phyloP scores from a whole-genome alignment of 768 basidiomycete species.

The Termitomyces sp. region DNA sequence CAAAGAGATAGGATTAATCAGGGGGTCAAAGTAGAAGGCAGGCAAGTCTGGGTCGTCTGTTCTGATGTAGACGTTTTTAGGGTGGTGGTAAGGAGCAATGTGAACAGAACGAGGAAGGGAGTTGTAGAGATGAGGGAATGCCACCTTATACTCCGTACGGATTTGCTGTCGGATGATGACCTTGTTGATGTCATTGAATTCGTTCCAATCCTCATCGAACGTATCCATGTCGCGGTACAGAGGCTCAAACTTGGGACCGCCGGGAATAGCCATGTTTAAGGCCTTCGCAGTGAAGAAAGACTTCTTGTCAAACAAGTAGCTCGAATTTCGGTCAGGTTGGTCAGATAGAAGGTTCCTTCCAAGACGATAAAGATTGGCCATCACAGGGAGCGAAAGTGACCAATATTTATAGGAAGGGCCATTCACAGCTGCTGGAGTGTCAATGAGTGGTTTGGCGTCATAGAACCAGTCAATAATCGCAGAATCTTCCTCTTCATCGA shows the following conservation, averaged over 20 bases:
- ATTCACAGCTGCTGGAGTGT: slow-evolving; percentile 86
- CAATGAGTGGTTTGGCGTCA: slow-evolving; percentile 90
- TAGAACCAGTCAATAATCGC: slow-evolving; percentile 99
- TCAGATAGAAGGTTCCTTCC: slow-evolving; percentile 93
- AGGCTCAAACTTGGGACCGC: slow-evolving; percentile 98
- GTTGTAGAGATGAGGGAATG: slow-evolving; percentile 98
- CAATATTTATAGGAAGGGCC: slow-evolving; percentile 92
- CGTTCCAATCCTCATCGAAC: slow-evolving; percentile 99
- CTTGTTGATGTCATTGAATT: slow-evolving; percentile 99
- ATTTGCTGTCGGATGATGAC: slow-evolving; percentile 99
- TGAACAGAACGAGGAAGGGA: slow-evolving; percentile 93
- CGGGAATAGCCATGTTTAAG: slow-evolving; percentile 94
- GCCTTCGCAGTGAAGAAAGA: slow-evolving; percentile 98
- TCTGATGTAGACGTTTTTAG: slow-evolving; percentile 98
- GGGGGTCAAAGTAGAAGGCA: slow-evolving; percentile 97
- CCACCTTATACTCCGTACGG: slow-evolving; percentile 98
- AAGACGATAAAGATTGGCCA: slow-evolving; percentile 95
- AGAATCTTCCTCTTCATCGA: slow-evolving; percentile 88
- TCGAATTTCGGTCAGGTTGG: slow-evolving; percentile 85
- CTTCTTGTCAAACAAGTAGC: slow-evolving; percentile 96
- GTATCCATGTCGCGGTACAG: slow-evolving; percentile 95
- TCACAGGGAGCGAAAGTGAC: slow-evolving; percentile 88
- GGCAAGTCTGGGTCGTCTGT: slow-evolving; percentile 99
- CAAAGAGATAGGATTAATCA: slow-evolving; percentile 96
- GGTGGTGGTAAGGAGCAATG: slow-evolving; percentile 87